These are phyloP conservation scores for Colletotrichum limetticola DNA, from an alignment of 2,329 filamentous ascomycete genomes.

Conservation along the genomic window DNA sequence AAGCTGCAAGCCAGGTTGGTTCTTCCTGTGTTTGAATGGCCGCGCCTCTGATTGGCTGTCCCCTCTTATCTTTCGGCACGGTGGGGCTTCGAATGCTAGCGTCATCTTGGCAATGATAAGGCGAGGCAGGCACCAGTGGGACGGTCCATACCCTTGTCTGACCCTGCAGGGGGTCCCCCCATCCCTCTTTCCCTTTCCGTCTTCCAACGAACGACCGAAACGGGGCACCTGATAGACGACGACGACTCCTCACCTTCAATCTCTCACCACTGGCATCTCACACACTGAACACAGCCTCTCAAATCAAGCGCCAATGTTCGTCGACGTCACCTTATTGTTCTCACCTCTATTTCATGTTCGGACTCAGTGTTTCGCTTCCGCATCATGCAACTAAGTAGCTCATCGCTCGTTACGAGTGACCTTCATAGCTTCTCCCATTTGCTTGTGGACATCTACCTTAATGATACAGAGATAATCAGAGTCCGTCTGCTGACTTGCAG, in stretches of 20 bases:
- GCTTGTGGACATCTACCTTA: no score
- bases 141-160: neutral
- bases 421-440: neutral
- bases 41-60: constrained; percentile 8
- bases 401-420: neutral
- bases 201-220: neutral
- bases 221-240: neutral
- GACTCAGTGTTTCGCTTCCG: neutral
- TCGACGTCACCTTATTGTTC: no score
- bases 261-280: neutral
- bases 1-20: constrained; percentile 7
- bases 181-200: neutral
- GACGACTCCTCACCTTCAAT: neutral
- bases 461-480: no score
- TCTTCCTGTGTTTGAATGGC: neutral
- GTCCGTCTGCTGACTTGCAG: neutral
- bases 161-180: constrained; percentile 14
- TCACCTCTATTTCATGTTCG: neutral
- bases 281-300: neutral
- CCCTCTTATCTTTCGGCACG: constrained; percentile 34
- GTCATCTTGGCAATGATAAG: constrained; percentile 34
- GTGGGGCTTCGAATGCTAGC: neutral
- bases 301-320: no score
- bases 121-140: constrained; percentile 15
- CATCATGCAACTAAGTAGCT: neutral